Evolutionary conservation across 805 yeast species (phyloP).

Genomic region (Teunomyces cretensis): DNA sequence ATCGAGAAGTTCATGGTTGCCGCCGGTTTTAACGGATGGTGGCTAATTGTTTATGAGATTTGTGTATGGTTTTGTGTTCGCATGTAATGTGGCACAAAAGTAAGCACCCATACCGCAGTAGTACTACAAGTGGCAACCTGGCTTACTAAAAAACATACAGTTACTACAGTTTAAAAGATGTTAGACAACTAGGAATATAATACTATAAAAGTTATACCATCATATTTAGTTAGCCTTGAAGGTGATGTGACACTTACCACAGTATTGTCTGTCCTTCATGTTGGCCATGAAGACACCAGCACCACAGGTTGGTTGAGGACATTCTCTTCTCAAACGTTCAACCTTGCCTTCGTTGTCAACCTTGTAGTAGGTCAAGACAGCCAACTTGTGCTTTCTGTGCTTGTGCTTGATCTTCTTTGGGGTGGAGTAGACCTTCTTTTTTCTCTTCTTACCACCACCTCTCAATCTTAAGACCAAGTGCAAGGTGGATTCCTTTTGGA

Average conservation of each 20-base stretch:
- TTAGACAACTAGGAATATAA: slow-evolving; percentile 2
- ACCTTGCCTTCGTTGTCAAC: slow-evolving; percentile 98
- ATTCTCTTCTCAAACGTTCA: slow-evolving; percentile 98
- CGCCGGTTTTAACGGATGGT: not conserved
- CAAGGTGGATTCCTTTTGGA: slow-evolving; percentile 98
- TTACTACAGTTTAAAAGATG: not conserved
- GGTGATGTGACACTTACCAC: slow-evolving; percentile 99
- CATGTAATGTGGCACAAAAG: not conserved
- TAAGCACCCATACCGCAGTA: too few species aligned
- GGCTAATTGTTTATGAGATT: slow-evolving; percentile 1
- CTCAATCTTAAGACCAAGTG: slow-evolving; percentile 97
- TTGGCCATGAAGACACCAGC: slow-evolving; percentile 99
- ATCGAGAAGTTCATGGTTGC: slow-evolving; percentile 43
- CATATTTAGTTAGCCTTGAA: slow-evolving; percentile 47
- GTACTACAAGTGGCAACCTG: too few species aligned
- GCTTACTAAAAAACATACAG: not conserved
- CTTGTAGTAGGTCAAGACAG: slow-evolving; percentile 99
- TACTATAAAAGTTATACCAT: slow-evolving; percentile 3
- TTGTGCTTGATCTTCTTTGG: slow-evolving; percentile 99
- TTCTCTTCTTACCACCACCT: slow-evolving; percentile 99
- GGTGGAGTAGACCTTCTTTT: slow-evolving; percentile 99
- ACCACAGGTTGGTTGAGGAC: slow-evolving; percentile 91
- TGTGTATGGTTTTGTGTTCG: not conserved
- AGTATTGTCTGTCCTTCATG: slow-evolving; percentile 98
- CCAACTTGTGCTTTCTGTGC: slow-evolving; percentile 99